Percentiles rank a stretch among this genome's conserved stretches.
phyloP scores from a whole-genome alignment of 2,329 filamentous ascomycete genomes.

The Colletotrichum somersetense region DNA sequence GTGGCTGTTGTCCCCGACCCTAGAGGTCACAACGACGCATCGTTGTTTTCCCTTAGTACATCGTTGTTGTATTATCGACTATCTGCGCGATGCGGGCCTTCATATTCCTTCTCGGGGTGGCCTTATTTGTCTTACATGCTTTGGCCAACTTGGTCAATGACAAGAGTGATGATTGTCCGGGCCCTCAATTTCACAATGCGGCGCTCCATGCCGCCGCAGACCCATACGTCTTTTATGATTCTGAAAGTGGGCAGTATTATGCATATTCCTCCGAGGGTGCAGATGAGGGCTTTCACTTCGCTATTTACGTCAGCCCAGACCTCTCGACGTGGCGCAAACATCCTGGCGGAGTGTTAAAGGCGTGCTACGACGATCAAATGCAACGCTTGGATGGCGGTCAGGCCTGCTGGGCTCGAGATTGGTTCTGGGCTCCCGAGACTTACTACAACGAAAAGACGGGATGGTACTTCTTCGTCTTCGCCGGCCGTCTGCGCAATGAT shows the following conservation, averaged over 20 bases:
- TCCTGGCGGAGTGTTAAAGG: constrained; percentile 50
- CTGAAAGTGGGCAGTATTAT: constrained; percentile 48
- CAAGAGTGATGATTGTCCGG: background rate
- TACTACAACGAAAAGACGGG: constrained; percentile 53
- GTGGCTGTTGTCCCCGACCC: background rate
- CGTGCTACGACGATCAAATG: constrained; percentile 49
- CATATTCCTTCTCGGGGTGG: background rate
- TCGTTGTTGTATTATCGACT: background rate
- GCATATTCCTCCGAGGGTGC: constrained; percentile 54
- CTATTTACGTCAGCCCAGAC: constrained; percentile 53
- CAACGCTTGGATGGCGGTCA: constrained; percentile 49
- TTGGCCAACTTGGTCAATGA: background rate
- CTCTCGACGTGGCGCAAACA: constrained; percentile 53
- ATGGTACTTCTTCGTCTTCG: constrained; percentile 55
- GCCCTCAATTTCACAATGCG: constrained; percentile 52
- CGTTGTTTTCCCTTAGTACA: background rate
- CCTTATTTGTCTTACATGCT: background rate
- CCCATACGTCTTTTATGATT: constrained; percentile 51
- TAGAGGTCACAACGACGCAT: background rate
- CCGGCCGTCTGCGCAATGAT: constrained; percentile 50
- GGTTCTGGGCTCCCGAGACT: constrained; percentile 54
- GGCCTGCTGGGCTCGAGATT: constrained; percentile 53
- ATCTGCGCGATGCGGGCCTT: constrained; percentile 13
- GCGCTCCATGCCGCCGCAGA: constrained; percentile 51
- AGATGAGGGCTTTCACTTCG: constrained; percentile 50